phyloP scores from a whole-genome alignment of 768 basidiomycete species.

The Amyloporia xantha region DNA sequence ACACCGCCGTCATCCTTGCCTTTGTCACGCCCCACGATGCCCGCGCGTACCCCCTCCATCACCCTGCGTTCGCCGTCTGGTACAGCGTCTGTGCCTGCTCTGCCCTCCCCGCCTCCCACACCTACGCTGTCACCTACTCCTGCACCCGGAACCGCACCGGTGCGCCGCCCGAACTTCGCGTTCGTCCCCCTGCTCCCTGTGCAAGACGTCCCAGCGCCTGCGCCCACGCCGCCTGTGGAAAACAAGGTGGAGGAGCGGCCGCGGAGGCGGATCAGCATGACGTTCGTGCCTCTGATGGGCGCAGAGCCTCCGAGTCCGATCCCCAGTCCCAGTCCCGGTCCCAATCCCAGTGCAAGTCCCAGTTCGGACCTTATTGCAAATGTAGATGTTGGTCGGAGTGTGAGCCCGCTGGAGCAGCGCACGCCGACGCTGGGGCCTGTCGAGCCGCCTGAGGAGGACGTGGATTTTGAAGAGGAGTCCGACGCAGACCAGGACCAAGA shows the following conservation, averaged over 20 bases:
- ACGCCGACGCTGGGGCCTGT: neutral
- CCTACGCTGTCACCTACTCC: neutral
- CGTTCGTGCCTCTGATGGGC: slow-evolving; percentile 12
- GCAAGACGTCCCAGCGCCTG: slow-evolving; percentile 9
- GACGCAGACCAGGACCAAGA: neutral
- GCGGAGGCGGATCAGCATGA: slow-evolving; percentile 13
- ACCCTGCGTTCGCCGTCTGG: neutral
- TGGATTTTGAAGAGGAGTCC: neutral
- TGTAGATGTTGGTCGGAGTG: too few relatives aligned
- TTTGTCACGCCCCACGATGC: neutral
- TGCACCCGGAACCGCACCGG: neutral
- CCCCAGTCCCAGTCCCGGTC: too few relatives aligned
- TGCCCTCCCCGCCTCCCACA: neutral
- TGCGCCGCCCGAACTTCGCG: slow-evolving; percentile 12
- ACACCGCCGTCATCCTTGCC: neutral
- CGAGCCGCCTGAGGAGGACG: neutral
- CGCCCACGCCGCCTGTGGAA: neutral
- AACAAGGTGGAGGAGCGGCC: slow-evolving; percentile 6
- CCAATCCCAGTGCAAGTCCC: too few relatives aligned
- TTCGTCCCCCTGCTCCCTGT: slow-evolving; percentile 22
- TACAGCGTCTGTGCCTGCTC: neutral
- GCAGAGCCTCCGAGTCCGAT: too few relatives aligned
- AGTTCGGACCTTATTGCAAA: too few relatives aligned
- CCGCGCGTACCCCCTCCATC: neutral
- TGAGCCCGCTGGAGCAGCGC: neutral